Evolutionary conservation across 495 filamentous ascomycete species (phyloP).

Genomic region (Chaetomium fimeti): DNA sequence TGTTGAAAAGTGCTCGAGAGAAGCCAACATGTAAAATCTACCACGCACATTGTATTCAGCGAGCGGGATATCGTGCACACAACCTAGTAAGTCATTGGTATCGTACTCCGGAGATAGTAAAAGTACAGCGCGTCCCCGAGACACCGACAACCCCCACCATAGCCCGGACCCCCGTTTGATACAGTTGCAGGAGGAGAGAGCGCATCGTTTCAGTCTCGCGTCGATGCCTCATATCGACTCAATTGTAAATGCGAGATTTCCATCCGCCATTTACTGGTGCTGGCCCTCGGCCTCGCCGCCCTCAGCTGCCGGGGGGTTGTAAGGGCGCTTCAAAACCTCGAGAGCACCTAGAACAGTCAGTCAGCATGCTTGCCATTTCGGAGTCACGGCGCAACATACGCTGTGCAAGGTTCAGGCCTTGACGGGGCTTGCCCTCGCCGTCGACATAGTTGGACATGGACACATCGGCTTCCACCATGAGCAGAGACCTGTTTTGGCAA

Average conservation of each 20-base stretch:
- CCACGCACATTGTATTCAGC: background rate
- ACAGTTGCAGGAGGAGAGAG: conserved; percentile 5
- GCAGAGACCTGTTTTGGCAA: conserved; percentile 51
- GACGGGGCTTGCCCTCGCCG: conserved; percentile 59
- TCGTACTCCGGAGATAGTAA: conserved; percentile 6
- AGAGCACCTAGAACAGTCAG: conserved; percentile 46
- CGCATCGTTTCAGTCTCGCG: background rate
- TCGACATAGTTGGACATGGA: conserved; percentile 60
- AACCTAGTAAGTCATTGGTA: conserved; percentile 19
- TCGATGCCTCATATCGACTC: background rate
- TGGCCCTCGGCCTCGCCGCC: background rate
- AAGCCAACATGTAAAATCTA: background rate
- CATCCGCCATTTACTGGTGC: background rate
- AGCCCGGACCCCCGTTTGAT: background rate
- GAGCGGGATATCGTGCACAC: background rate
- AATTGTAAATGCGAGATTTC: background rate
- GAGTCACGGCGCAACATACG: conserved; percentile 53
- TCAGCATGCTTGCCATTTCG: conserved; percentile 12
- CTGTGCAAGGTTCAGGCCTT: conserved; percentile 63
- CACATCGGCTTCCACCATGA: conserved; percentile 74
- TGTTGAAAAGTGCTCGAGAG: background rate
- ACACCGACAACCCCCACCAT: background rate
- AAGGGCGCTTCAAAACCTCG: conserved; percentile 47
- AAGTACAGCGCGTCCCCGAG: conserved; percentile 4
- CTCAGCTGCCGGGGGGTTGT: conserved; percentile 7